Base-by-base conservation (phyloP, 768 basidiomycete species). In the Polyporus arcularius region DNA sequence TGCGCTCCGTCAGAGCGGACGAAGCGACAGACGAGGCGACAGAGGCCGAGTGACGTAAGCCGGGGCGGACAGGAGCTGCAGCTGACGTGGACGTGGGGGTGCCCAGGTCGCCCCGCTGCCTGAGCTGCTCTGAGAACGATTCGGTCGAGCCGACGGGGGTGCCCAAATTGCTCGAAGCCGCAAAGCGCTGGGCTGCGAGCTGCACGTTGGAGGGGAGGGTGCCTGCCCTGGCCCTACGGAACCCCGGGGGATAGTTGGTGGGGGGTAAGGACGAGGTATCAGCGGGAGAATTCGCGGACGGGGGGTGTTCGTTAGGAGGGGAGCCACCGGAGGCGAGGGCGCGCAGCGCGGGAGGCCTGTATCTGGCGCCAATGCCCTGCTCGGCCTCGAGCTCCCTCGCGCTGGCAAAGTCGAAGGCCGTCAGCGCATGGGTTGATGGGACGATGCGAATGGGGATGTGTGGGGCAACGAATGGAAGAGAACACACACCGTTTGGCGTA, bases 191-290 rank as follows among this genome's bases (percentile, higher is more conserved):
- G 54, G 92, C 88, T 60, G 89, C 90, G 67, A 94, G 87, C 71
- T 90, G 89, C 55, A 96, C 89, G 73, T 96, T 96, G 67, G 95
- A 96, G 77, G 96, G 96, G 71, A 98, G 85, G 81, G 96, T 98
- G 59, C 95, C 96, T 67, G 96, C 96, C 87, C 95, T 88, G 71
- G 94, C 93, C 81, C 95, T 87, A 78, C 93, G 86, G 74, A 94
- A 96, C 62, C 92, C 91, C 57, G 90, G 81, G 62, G 92, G 90
- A 73, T 85, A 91, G 77, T 86, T 90, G 73, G 87, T 86, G 65
- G 88, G 81, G 68, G 90, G 85, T 71, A 88, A 70, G 61, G 80
- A 73, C 65, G 81, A 74, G 68, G 77, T 77, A 75, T 90, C 88
- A 69, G 78, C 80, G 56, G 83, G 79, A 49, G 85, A 82, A 67